These are phyloP conservation scores for Brassica nigra DNA, from an alignment of 345 rosid genomes.

Conservation along the genomic window DNA sequence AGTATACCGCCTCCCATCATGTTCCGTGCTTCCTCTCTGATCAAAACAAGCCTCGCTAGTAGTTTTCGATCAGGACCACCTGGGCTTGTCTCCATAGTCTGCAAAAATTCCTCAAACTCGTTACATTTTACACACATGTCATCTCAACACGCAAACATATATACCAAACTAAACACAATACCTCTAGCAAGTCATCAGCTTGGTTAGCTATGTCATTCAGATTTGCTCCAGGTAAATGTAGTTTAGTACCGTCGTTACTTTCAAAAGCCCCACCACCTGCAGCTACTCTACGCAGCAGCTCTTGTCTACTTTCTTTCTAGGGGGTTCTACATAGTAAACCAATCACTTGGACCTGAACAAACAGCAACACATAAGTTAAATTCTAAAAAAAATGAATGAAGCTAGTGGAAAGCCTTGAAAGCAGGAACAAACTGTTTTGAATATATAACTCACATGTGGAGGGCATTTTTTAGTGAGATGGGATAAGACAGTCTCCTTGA, in stretches of 20 bases:
- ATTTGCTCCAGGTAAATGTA: conserved; percentile 91
- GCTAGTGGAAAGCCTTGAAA: neutral
- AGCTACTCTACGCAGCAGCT: conserved; percentile 87
- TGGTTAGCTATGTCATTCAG: conserved; percentile 88
- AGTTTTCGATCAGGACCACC: conserved; percentile 79
- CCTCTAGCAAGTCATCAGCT: conserved; percentile 94
- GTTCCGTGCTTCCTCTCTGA: conserved; percentile 90
- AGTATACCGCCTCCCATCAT: conserved; percentile 98
- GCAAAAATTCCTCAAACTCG: conserved; percentile 20
- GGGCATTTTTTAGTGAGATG: conserved; percentile 86
- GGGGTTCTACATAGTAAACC: conserved; percentile 96
- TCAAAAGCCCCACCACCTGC: conserved; percentile 93
- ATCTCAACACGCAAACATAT: neutral
- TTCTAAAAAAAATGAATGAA: neutral
- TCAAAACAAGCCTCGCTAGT: conserved; percentile 85
- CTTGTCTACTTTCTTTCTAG: conserved; percentile 80
- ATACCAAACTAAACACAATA: conserved; percentile 22
- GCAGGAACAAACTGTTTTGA: neutral
- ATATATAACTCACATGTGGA: conserved; percentile 64
- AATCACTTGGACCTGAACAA: conserved; percentile 77
- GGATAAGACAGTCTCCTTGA: conserved; percentile 89
- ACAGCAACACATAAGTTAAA: neutral
- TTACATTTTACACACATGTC: neutral
- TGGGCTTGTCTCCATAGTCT: conserved; percentile 94
- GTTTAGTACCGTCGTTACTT: conserved; percentile 66